Evolutionary conservation across 306 rosid genomes (phyloP).

Genomic region (Begonia fuchsioides): DNA sequence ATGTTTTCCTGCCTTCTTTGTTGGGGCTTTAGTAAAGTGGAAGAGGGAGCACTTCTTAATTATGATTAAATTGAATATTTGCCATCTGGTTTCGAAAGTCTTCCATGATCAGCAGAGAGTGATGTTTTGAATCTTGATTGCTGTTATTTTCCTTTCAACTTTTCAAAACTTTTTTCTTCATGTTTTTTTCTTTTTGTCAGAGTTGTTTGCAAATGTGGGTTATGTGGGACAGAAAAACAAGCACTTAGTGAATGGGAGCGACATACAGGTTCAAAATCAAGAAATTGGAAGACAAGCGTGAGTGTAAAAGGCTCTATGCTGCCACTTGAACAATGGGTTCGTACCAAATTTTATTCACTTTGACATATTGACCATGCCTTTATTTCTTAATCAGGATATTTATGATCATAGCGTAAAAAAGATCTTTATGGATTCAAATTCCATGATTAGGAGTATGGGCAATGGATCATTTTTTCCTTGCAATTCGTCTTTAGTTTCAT

Average conservation of each 20-base stretch:
- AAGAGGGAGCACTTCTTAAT: background rate
- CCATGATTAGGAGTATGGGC: too few relatives aligned
- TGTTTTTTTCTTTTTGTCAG: conserved; percentile 34
- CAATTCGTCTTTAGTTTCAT: too few relatives aligned
- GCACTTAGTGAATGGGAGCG: conserved; percentile 97
- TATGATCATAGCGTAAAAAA: too few relatives aligned
- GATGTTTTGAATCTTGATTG: too few relatives aligned
- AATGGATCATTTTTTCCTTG: too few relatives aligned
- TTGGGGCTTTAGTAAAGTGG: too few relatives aligned
- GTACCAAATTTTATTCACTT: conserved; percentile 15
- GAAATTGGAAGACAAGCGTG: conserved; percentile 90
- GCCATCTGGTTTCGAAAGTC: too few relatives aligned
- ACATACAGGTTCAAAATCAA: conserved; percentile 83
- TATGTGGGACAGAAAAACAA: conserved; percentile 85
- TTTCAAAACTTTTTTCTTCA: conserved; percentile 5
- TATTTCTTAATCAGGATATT: background rate
- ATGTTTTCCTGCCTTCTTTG: conserved; percentile 4
- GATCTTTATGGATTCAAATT: too few relatives aligned
- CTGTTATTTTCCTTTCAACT: too few relatives aligned
- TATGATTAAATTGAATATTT: too few relatives aligned
- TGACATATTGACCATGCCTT: conserved; percentile 7
- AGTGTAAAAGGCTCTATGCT: conserved; percentile 84
- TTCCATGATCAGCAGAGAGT: too few relatives aligned
- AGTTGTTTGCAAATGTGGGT: conserved; percentile 92
- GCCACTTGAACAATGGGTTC: conserved; percentile 96